Evolutionary conservation across 139 green algal species (phyloP).

Genomic region (Haematococcus lacustris): DNA sequence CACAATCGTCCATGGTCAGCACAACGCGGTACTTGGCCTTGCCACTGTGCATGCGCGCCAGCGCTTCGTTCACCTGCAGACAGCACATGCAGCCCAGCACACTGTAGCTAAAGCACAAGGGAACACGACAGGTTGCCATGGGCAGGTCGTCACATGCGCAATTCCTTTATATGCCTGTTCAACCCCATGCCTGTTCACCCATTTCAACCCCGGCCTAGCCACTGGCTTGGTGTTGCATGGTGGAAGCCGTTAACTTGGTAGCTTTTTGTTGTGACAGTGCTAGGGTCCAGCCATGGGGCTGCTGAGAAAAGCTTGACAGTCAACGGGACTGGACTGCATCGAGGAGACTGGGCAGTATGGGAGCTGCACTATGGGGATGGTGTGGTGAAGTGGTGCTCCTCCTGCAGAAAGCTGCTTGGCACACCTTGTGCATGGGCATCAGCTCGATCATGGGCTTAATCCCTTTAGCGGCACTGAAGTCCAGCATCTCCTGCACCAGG

Average conservation of each 20-base stretch:
- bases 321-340: no score
- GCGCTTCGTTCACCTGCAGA: conserved; percentile 38
- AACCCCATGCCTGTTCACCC: neutral
- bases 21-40: conserved; percentile 40
- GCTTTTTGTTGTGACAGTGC: neutral
- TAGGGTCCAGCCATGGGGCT: no score
- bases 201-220: neutral
- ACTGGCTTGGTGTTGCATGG: neutral
- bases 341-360: no score
- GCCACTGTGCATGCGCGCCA: conserved; percentile 27
- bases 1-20: conserved; percentile 17
- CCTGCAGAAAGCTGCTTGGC: no score
- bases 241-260: neutral
- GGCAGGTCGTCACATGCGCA: neutral
- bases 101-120: neutral
- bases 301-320: no score
- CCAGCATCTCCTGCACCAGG: conserved; percentile 3
- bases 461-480: conserved; percentile 2
- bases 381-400: no score
- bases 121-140: neutral
- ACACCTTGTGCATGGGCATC: conserved; percentile 27
- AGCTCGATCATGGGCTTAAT: conserved; percentile 26
- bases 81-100: neutral
- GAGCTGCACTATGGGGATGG: no score
- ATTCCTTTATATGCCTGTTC: no score